phyloP scores from a whole-genome alignment of 495 filamentous ascomycete genomes.

The Xylaria curta region DNA sequence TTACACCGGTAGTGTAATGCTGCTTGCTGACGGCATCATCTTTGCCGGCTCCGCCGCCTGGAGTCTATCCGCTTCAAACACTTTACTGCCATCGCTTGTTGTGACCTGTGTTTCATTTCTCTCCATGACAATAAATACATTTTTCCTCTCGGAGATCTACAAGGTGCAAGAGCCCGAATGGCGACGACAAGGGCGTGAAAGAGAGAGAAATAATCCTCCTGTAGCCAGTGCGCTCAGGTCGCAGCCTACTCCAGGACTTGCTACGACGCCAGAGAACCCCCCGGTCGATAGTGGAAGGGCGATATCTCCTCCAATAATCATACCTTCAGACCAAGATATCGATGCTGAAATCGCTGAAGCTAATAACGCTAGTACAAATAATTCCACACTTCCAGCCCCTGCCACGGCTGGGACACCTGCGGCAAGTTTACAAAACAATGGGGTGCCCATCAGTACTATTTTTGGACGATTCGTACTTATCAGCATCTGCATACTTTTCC shows the following conservation, averaged over 20 bases:
- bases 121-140: conserved; percentile 69
- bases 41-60: conserved; percentile 67
- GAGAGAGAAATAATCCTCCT: conserved; percentile 43
- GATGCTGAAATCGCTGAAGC: conserved; percentile 61
- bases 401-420: conserved; percentile 47
- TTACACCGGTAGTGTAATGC: conserved; percentile 82
- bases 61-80: conserved; percentile 66
- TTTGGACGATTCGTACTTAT: conserved; percentile 79
- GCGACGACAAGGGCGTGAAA: conserved; percentile 61
- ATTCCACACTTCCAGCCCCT: conserved; percentile 37
- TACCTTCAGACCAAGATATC: conserved; percentile 85
- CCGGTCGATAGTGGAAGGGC: conserved; percentile 60
- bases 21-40: conserved; percentile 79
- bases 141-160: conserved; percentile 89
- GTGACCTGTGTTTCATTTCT: conserved; percentile 76
- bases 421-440: conserved; percentile 31
- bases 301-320: conserved; percentile 67
- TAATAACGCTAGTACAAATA: conserved; percentile 41
- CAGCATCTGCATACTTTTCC: conserved; percentile 71
- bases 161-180: conserved; percentile 84
- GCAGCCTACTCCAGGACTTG: conserved; percentile 37
- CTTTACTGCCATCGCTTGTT: conserved; percentile 72
- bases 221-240: conserved; percentile 28
- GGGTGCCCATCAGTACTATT: conserved; percentile 69
- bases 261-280: conserved; percentile 38